Percentiles rank a stretch among this genome's conserved stretches.
These are phyloP conservation scores for Saccharomycopsis sp. DNA, from an alignment of 805 yeast species.

Conservation along the genomic window DNA sequence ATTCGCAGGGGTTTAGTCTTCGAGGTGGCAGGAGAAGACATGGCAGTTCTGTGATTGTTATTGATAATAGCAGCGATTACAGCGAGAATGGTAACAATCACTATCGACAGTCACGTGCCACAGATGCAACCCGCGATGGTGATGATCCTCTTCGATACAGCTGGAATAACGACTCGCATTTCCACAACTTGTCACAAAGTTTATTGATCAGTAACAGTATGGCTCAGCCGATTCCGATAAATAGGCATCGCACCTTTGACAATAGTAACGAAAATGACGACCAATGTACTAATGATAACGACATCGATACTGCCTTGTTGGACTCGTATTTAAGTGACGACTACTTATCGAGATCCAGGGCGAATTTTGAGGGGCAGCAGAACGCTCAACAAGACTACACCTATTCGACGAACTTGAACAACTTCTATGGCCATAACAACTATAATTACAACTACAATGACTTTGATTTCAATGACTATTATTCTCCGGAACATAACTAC, in stretches of 20 bases:
- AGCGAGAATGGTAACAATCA: not conserved
- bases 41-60: not conserved
- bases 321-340: not conserved
- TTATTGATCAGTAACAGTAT: not conserved
- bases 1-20: not conserved
- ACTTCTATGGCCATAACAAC: not conserved
- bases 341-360: not conserved
- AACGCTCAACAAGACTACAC: not conserved
- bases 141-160: not conserved
- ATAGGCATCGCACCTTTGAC: not conserved
- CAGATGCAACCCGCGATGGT: not conserved
- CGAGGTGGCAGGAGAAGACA: not conserved
- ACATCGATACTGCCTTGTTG: not conserved
- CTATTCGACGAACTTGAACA: not conserved
- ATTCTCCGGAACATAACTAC: not conserved
- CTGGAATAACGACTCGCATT: not conserved
- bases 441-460: not conserved
- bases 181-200: not conserved
- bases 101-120: not conserved
- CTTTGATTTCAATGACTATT: not conserved
- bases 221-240: not conserved
- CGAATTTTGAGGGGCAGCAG: not conserved
- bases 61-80: not conserved
- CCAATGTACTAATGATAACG: no score
- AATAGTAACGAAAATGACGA: not conserved